Evolutionary conservation across 495 filamentous ascomycete genomes (phyloP), one percentile per base, ranked within the genome.

Genomic region (Aspergillus haitiensis): DNA sequence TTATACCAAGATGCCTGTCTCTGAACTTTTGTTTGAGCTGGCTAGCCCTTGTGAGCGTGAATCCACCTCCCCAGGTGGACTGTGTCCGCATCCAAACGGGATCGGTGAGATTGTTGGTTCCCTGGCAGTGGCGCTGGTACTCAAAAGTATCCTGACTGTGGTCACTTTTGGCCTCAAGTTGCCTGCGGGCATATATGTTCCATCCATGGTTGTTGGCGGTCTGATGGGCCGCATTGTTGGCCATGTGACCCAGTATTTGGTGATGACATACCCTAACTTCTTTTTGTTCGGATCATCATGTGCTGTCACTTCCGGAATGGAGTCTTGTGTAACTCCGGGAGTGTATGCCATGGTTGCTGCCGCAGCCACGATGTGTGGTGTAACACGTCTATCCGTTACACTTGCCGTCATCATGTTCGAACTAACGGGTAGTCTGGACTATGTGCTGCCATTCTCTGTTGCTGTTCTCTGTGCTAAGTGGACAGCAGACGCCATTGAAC

Each of bases 151-250:
- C 44, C 75, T 98, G 31, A 98, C 94, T 0, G 86, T 86, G 44
- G 84, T 96, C 58, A 95, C 92, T 0, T 97, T 97, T 69, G 92
- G 92, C 1, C 91, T 96, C 68, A 98, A 98, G 73, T 87, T 97
- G 3, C 94, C 94, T 9, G 91, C 92, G 3, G 94, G 94, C 35
- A 97, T 98, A 60, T 98, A 98, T 64, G 93, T 98, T 0, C 94
- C 94, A 5, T 95, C 91, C 64, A 98, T 98, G 94, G 94, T 98
- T 35, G 91, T 97, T 48, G 94, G 94, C 58, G 94, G 94, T 68
- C 78, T 98, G 42, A 87, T 96, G 79, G 94, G 94, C 35, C 88
- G 94, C 3, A 84, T 92, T 13, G 85, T 97, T 52, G 94, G 94
- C 1, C 92, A 97, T 67, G 63, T 85, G 9, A 88, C 96, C 0